Evolutionary conservation across 2,329 filamentous ascomycete species (phyloP).

Genomic region (Penicillium freii): DNA sequence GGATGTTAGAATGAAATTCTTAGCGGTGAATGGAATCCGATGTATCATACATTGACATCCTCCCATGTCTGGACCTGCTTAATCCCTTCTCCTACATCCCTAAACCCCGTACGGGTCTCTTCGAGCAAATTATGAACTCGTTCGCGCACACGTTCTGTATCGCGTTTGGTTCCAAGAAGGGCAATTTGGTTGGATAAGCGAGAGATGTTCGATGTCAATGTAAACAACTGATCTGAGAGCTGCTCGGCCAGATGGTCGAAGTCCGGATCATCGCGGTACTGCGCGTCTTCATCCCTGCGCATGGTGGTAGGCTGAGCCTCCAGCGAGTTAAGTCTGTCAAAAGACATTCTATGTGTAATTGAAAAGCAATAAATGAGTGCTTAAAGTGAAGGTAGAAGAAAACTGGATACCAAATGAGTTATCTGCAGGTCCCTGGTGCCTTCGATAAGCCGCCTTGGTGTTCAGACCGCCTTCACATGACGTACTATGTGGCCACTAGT

Average conservation of each 20-base stretch:
- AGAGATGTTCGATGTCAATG: constrained; percentile 81
- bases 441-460: constrained; percentile 17
- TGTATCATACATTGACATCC: constrained; percentile 67
- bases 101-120: constrained; percentile 82
- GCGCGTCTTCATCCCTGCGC: constrained; percentile 66
- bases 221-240: constrained; percentile 85
- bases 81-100: constrained; percentile 86
- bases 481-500: constrained; percentile 18
- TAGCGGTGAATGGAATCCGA: not conserved
- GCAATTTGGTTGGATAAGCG: constrained; percentile 80
- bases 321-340: constrained; percentile 78
- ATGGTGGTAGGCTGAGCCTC: constrained; percentile 73
- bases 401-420: constrained; percentile 12
- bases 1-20: constrained; percentile 12
- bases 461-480: constrained; percentile 34
- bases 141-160: constrained; percentile 87
- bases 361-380: constrained; percentile 1
- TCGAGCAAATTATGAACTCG: constrained; percentile 83
- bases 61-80: constrained; percentile 89
- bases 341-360: constrained; percentile 66
- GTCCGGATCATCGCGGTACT: constrained; percentile 87
- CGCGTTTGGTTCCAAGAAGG: constrained; percentile 82
- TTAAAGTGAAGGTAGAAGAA: constrained; percentile 7
- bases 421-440: constrained; percentile 23
- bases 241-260: constrained; percentile 80